Evolutionary conservation across 2,329 filamentous ascomycete species (phyloP).

Genomic region (Xylaria multiplex): DNA sequence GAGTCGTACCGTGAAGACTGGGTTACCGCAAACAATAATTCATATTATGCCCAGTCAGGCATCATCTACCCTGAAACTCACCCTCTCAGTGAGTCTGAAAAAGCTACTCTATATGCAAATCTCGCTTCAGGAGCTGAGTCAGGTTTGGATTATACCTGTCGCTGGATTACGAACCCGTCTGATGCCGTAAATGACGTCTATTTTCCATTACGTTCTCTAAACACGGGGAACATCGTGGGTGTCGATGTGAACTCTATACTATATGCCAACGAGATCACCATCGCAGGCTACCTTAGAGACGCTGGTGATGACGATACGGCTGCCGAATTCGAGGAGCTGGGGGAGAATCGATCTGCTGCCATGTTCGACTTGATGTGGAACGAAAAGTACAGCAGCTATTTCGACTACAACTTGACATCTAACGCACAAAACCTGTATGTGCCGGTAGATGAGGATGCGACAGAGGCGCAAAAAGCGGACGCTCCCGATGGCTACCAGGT

Average conservation of each 20-base stretch:
- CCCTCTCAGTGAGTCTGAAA: constrained; percentile 63
- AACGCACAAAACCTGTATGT: constrained; percentile 65
- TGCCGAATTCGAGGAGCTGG: constrained; percentile 59
- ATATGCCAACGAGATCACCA: constrained; percentile 71
- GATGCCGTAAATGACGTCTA: constrained; percentile 69
- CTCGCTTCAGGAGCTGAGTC: constrained; percentile 73
- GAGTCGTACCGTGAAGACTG: constrained; percentile 76
- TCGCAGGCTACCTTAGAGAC: constrained; percentile 63
- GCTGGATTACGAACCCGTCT: constrained; percentile 66
- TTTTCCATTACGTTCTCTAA: constrained; percentile 73
- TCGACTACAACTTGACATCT: constrained; percentile 75
- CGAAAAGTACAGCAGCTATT: constrained; percentile 69
- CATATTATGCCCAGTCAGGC: constrained; percentile 68
- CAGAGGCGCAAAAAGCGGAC: constrained; percentile 53
- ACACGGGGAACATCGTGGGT: constrained; percentile 66
- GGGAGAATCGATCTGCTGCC: constrained; percentile 65
- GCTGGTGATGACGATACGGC: constrained; percentile 63
- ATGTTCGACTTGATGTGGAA: constrained; percentile 75
- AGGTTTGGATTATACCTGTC: constrained; percentile 71
- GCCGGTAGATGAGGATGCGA: constrained; percentile 58
- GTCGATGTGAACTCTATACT: constrained; percentile 76
- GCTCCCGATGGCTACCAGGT: constrained; percentile 67
- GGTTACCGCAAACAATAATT: constrained; percentile 70
- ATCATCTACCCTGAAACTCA: constrained; percentile 65
- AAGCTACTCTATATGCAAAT: constrained; percentile 66